Conservation (phyloP, 139 green algal species). For the Gonium pectorale region DNA sequence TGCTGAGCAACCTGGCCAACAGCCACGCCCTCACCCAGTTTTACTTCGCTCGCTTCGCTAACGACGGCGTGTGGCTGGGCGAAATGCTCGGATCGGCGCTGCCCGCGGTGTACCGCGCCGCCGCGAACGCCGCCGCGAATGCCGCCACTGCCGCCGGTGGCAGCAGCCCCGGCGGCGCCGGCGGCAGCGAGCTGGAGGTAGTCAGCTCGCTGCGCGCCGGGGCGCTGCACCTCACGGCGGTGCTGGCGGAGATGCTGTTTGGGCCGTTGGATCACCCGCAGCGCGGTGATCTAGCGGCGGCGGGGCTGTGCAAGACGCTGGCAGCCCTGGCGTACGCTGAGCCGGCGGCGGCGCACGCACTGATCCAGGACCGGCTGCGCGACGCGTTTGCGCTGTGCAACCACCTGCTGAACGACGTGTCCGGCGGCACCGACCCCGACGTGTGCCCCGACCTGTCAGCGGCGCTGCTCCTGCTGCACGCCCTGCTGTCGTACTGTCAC, state of each 20-base stretch:
- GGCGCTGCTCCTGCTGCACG: neutral
- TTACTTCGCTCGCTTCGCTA: neutral
- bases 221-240: neutral
- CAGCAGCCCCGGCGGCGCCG: neutral
- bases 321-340: neutral
- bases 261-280: neutral
- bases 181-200: neutral
- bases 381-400: neutral
- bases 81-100: neutral
- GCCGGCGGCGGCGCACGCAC: neutral
- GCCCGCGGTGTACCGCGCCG: neutral
- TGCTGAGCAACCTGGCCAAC: neutral
- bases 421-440: neutral
- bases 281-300: neutral
- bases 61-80: neutral
- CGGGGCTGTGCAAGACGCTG: conserved; percentile 2
- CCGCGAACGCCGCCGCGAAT: neutral
- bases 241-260: neutral
- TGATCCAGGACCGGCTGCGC: neutral
- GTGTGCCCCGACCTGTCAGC: neutral
- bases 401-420: neutral
- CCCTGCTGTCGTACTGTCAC: neutral
- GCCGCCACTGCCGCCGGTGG: no score
- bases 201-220: neutral
- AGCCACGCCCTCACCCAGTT: neutral